Conservation (phyloP, 108 stramenopile species). For the Nitzschia sp. region DNA sequence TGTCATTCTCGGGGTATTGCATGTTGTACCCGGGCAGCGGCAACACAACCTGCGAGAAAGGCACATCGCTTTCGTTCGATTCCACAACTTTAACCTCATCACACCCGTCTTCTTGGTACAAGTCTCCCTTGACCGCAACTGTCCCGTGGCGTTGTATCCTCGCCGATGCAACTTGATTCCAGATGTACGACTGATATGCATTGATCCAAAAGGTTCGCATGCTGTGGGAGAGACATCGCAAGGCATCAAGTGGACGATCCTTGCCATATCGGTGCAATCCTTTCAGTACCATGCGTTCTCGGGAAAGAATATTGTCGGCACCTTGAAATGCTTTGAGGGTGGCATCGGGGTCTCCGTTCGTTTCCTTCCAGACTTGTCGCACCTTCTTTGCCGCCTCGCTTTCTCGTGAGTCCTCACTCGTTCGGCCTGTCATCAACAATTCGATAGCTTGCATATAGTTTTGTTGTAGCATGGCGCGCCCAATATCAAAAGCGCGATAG, state of each 20-base stretch:
- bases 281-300: slow-evolving; percentile 69
- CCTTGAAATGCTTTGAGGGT: slow-evolving; percentile 65
- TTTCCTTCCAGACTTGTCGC: slow-evolving; percentile 65
- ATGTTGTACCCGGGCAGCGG: slow-evolving; percentile 76
- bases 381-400: slow-evolving; percentile 43
- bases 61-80: slow-evolving; percentile 9
- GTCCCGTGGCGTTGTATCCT: slow-evolving; percentile 58
- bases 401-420: slow-evolving; percentile 32
- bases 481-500: slow-evolving; percentile 77
- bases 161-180: slow-evolving; percentile 76
- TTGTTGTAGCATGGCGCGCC: slow-evolving; percentile 67
- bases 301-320: slow-evolving; percentile 50
- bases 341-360: slow-evolving; percentile 49
- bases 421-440: slow-evolving; percentile 73
- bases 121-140: slow-evolving; percentile 59
- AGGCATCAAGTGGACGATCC: slow-evolving; percentile 56
- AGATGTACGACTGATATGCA: slow-evolving; percentile 85
- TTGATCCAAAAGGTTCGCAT: slow-evolving; percentile 77
- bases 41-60: slow-evolving; percentile 64
- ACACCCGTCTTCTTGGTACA: slow-evolving; percentile 42
- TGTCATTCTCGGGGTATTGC: slow-evolving; percentile 68
- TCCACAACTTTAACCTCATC: slow-evolving; percentile 33
- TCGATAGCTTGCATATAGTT: slow-evolving; percentile 70
- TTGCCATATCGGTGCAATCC: slow-evolving; percentile 72
- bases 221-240: slow-evolving; percentile 60